A percentile compares a stretch with the other conserved stretches of the same genome.
These are phyloP conservation scores for Angomonas ambiguus DNA, from an alignment of 208 protist genomes.

Conservation along the genomic window DNA sequence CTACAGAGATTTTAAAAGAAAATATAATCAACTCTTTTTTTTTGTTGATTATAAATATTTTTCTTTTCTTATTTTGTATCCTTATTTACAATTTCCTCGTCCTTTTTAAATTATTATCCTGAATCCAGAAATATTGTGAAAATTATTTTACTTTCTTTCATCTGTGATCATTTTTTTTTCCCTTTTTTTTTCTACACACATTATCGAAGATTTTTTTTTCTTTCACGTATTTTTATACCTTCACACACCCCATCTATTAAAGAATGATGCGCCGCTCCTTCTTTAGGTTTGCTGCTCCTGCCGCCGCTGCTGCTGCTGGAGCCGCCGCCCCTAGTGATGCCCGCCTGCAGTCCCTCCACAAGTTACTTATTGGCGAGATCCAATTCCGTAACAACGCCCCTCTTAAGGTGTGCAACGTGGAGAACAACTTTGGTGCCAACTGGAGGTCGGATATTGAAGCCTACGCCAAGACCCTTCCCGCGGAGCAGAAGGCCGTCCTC, in stretches of 20 bases:
- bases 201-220: background rate
- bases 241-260: background rate
- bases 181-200: background rate
- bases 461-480: conserved; percentile 68
- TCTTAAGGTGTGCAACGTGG: conserved; percentile 85
- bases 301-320: conserved; percentile 28
- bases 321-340: conserved; percentile 27
- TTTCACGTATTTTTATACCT: conserved; percentile 12
- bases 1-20: background rate
- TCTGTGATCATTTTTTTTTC: background rate
- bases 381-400: conserved; percentile 81
- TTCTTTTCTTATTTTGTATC: conserved; percentile 7
- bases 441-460: conserved; percentile 66
- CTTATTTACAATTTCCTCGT: conserved; percentile 5
- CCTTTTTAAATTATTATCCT: conserved; percentile 1
- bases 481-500: conserved; percentile 61
- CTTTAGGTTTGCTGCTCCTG: conserved; percentile 29
- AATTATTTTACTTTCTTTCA: background rate
- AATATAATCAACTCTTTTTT: background rate
- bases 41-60: background rate
- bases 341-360: conserved; percentile 82
- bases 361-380: conserved; percentile 79
- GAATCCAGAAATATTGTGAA: background rate
- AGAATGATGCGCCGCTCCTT: conserved; percentile 61
- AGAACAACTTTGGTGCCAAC: conserved; percentile 82